These are phyloP conservation scores for Cudoniella acicularis DNA, from an alignment of 495 filamentous ascomycete species.

Conservation along the genomic window DNA sequence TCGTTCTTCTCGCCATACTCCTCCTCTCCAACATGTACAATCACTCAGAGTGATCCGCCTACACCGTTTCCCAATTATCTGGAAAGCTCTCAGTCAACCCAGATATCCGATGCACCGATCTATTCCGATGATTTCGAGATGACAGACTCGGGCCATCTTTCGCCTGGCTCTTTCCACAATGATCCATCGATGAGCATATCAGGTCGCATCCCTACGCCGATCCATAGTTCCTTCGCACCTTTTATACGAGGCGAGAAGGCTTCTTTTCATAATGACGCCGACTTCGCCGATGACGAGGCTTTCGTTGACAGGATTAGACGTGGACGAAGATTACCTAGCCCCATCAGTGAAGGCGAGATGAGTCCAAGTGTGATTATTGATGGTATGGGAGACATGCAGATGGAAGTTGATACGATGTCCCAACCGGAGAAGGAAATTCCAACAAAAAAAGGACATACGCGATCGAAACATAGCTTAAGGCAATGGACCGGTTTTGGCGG, in stretches of 20 bases:
- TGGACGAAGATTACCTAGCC: conserved; percentile 25
- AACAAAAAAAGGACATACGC: conserved; percentile 27
- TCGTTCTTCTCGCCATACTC: conserved; percentile 23
- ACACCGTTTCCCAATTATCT: conserved; percentile 12
- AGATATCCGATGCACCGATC: conserved; percentile 9
- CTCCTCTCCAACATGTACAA: conserved; percentile 18
- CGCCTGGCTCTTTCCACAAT: conserved; percentile 21
- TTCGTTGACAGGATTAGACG: conserved; percentile 18
- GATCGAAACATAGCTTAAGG: conserved; percentile 28
- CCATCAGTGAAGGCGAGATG: conserved; percentile 26
- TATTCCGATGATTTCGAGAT: conserved; percentile 27
- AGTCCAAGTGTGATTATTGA: conserved; percentile 26
- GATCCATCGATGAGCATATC: conserved; percentile 21
- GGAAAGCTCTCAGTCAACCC: conserved; percentile 18
- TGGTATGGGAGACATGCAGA: conserved; percentile 28
- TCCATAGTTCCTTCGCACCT: conserved; percentile 25
- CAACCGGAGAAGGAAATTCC: conserved; percentile 14
- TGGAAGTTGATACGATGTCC: conserved; percentile 22
- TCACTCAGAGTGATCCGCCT: conserved; percentile 9
- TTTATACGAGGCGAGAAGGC: conserved; percentile 20
- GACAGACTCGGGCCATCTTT: conserved; percentile 21
- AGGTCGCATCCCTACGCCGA: conserved; percentile 28
- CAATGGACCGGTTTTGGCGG: conserved; percentile 19
- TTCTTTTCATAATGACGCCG: conserved; percentile 2
- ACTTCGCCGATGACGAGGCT: conserved; percentile 24